Percentiles rank a stretch among this genome's conserved stretches.
Evolutionary conservation across 352 stramenopile species (phyloP).

Genomic region (Globisporangium sylvaticum): DNA sequence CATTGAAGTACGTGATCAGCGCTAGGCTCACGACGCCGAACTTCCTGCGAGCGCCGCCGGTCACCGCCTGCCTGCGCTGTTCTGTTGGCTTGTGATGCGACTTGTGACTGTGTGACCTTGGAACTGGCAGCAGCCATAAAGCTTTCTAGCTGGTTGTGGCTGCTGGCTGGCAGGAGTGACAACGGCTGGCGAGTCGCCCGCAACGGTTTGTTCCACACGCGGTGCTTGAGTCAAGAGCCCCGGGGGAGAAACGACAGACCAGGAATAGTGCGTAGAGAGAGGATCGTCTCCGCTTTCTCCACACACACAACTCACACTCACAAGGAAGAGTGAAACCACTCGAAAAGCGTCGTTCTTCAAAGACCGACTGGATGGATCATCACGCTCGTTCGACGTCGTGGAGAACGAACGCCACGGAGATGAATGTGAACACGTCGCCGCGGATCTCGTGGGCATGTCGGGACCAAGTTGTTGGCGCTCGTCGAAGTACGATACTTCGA

Average conservation of each 20-base stretch:
- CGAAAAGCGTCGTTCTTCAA: no score
- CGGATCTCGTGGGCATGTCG: no score
- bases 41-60: slow-evolving; percentile 28
- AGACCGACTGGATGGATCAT: no score
- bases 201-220: not conserved
- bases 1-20: slow-evolving; percentile 82
- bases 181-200: not conserved
- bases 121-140: not conserved
- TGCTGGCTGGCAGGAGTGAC: not conserved
- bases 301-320: no score
- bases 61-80: not conserved
- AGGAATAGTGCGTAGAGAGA: not conserved
- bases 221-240: not conserved
- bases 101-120: not conserved
- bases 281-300: no score
- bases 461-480: no score
- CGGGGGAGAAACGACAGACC: not conserved
- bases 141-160: not conserved
- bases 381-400: no score
- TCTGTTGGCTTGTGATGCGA: not conserved
- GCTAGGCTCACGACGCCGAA: slow-evolving; percentile 61
- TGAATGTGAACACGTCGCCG: no score
- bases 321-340: no score
- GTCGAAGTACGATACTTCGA: no score
- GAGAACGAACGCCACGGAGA: no score